Evolutionary conservation across 2,329 filamentous ascomycete species (phyloP), one percentile per base, ranked within the genome.

Genomic region (Cylindrodendrum hubeiense): DNA sequence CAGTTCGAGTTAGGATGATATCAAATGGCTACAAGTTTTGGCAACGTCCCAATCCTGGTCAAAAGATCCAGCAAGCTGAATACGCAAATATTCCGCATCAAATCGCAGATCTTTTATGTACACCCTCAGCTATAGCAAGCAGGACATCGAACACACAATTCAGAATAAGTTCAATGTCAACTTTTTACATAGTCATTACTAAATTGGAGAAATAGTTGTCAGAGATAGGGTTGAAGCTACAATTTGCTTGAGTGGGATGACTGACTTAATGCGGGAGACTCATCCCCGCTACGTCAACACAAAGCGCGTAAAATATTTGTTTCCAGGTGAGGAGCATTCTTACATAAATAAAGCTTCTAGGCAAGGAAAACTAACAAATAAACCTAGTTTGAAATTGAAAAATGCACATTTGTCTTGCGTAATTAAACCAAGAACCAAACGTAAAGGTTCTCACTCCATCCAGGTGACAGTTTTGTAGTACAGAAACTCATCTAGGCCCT

Each of bases 51-150:
- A 73, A 69, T 93, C 82, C 80, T 90, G 68, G 52, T 93, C 26
- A 94, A 93, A 77, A 91, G 0, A 87, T 94, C n/a, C 90, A 93
- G 79, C 87, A 86, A 15, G 86, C 87, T 0, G 81, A 83, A 43
- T 91, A 94, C 76, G 91, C 91, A 15, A 80, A 83, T 56, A 83
- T 81, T 69, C 89, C 89, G 2, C 83, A 89, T 37, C 84, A 90
- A 55, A 73, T 84, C 13, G 90, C 0, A 79, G 90, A 21, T 86
- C 87, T 0, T 86, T 90, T 55, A 68, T 91, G 52, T 91, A 85
- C 69, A 85, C 85, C 2, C 70, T 91, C 63, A 86, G 84, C n/a
- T 92, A 91, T 70, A 90, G 90, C 2, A 81, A 82, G 65, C 83
- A 90, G 68, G 83, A 89, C 65, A 77, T 87, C 24, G 79, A 84